Evolutionary conservation across 306 rosid genomes (phyloP).

Genomic region (Trifolium subterraneum): DNA sequence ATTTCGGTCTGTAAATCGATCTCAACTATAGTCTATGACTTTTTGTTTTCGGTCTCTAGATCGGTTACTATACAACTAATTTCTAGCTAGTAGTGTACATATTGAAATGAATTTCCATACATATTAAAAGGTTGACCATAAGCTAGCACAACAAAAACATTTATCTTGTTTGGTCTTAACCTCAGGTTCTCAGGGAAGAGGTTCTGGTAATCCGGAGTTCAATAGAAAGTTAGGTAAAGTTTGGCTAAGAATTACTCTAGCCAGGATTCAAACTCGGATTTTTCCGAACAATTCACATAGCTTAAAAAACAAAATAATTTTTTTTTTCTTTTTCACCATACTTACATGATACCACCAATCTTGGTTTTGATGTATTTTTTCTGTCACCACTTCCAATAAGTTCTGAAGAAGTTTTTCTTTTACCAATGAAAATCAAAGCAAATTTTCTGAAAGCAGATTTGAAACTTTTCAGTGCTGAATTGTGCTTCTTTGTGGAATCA

Average conservation of each 20-base stretch:
- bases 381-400: conserved; percentile 33
- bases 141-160: neutral
- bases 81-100: neutral
- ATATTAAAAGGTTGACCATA: neutral
- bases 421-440: conserved; percentile 39
- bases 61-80: neutral
- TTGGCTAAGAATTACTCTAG: too few species aligned
- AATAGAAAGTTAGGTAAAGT: too few species aligned
- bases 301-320: neutral
- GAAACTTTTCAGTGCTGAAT: conserved; percentile 43
- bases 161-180: neutral
- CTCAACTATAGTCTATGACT: neutral
- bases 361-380: conserved; percentile 38
- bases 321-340: conserved; percentile 9
- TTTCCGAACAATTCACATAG: neutral
- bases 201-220: neutral
- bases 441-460: conserved; percentile 61
- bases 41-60: neutral
- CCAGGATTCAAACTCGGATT: too few species aligned
- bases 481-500: conserved; percentile 22
- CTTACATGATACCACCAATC: conserved; percentile 64
- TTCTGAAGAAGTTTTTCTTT: conserved; percentile 47
- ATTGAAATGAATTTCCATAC: neutral
- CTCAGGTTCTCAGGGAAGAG: neutral
- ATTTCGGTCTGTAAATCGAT: neutral